A percentile compares a stretch with the other conserved stretches of the same genome.
Evolutionary conservation across 2,329 filamentous ascomycete species (phyloP).

Genomic region (Thelonectria blattea): DNA sequence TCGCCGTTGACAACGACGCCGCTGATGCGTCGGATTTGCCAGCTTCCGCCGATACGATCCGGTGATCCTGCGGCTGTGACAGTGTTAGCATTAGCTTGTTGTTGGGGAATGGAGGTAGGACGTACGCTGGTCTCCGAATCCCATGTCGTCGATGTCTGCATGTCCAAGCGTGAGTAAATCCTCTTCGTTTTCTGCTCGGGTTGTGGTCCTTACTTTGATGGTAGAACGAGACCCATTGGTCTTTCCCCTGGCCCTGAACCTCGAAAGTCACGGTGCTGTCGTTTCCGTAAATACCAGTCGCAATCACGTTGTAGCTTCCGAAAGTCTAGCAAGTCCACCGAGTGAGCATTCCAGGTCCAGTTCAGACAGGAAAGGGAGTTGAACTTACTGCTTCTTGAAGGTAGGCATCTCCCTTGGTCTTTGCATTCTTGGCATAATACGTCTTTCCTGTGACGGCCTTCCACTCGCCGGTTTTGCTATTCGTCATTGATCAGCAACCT

Average conservation of each 20-base stretch:
- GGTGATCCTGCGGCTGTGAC: conserved; percentile 56
- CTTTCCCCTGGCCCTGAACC: conserved; percentile 53
- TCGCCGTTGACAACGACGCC: conserved; percentile 64
- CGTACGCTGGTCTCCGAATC: conserved; percentile 59
- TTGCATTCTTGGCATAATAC: conserved; percentile 53
- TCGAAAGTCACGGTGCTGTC: conserved; percentile 58
- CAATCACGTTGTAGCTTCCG: conserved; percentile 51
- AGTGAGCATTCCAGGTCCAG: background rate
- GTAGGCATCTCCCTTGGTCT: conserved; percentile 50
- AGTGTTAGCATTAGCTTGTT: background rate
- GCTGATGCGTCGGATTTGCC: conserved; percentile 65
- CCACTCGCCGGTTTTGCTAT: conserved; percentile 53
- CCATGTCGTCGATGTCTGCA: conserved; percentile 64
- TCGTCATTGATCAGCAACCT: background rate
- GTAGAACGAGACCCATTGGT: conserved; percentile 62
- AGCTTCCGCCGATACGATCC: conserved; percentile 64
- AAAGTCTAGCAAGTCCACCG: conserved; percentile 44
- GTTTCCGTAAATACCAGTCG: conserved; percentile 59
- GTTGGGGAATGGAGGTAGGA: background rate
- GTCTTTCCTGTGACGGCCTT: conserved; percentile 53
- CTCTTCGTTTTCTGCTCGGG: background rate
- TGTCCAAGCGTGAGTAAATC: background rate
- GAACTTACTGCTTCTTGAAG: conserved; percentile 54
- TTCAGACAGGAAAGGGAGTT: background rate
- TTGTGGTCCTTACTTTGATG: conserved; percentile 50